Conservation (phyloP, 2,329 filamentous ascomycete genomes). For the Emmonsiellopsis sp. region DNA sequence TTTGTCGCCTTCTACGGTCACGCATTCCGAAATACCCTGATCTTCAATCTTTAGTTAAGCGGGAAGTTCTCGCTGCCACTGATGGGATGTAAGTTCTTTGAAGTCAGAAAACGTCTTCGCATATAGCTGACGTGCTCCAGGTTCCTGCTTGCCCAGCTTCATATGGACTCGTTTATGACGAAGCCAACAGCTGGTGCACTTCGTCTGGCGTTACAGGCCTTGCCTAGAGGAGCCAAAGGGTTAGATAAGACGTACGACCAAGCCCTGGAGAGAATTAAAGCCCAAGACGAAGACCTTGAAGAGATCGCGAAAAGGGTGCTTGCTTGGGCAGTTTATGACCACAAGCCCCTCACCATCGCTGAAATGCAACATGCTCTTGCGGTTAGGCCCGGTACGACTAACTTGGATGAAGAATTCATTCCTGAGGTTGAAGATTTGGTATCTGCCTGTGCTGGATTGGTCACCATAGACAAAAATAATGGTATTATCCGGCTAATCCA, state of each 20-base stretch:
- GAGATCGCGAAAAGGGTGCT: background rate
- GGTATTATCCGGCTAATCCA: constrained; percentile 35
- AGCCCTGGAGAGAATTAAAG: constrained; percentile 23
- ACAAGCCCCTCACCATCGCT: background rate
- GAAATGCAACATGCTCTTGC: background rate
- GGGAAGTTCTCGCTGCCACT: constrained; percentile 7
- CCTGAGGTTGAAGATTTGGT: background rate
- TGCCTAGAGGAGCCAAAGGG: constrained; percentile 22
- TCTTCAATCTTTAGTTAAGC: constrained; percentile 11
- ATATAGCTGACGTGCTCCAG: constrained; percentile 7
- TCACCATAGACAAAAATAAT: constrained; percentile 33
- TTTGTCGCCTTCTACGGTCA: constrained; percentile 6
- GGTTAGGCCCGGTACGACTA: background rate
- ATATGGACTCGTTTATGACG: constrained; percentile 14
- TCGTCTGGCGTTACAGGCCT: constrained; percentile 18
- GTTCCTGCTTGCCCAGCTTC: constrained; percentile 21
- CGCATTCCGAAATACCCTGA: background rate
- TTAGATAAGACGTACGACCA: constrained; percentile 34
- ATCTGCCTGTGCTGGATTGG: constrained; percentile 4
- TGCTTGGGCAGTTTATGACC: background rate
- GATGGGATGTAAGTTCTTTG: constrained; percentile 14
- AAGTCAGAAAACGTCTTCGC: constrained; percentile 9
- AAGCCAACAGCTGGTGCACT: constrained; percentile 23
- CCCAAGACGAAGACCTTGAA: background rate
- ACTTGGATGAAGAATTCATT: background rate